phyloP scores from a whole-genome alignment of 2,329 filamentous ascomycete genomes.

The Cyclaneusma minus region DNA sequence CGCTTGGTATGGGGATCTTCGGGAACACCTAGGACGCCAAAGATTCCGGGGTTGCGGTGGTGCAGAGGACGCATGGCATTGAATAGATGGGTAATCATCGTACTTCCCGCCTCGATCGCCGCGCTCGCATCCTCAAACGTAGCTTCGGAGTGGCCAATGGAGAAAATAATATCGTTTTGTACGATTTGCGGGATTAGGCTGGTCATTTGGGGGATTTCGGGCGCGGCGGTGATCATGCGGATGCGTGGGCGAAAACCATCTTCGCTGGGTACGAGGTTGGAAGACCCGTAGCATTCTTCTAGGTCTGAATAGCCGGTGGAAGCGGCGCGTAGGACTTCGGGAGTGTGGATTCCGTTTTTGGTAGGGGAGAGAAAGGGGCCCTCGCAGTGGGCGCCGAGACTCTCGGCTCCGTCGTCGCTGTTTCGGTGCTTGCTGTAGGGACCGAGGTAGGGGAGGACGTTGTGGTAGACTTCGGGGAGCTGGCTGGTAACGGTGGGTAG shows the following conservation, averaged over 20 bases:
- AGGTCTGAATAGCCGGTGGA: conserved; percentile 47
- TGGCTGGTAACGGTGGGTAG: conserved; percentile 76
- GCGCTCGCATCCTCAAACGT: conserved; percentile 67
- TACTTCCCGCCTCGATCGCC: conserved; percentile 59
- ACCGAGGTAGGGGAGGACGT: conserved; percentile 62
- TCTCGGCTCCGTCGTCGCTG: conserved; percentile 62
- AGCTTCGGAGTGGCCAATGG: conserved; percentile 76
- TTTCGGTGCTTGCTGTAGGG: conserved; percentile 47
- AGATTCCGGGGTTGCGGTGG: conserved; percentile 82
- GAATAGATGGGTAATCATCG: conserved; percentile 87
- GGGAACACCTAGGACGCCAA: conserved; percentile 63
- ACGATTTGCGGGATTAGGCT: conserved; percentile 51
- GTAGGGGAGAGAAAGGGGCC: conserved; percentile 72
- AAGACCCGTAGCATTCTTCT: conserved; percentile 53
- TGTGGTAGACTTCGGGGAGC: conserved; percentile 64
- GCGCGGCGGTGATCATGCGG: conserved; percentile 75
- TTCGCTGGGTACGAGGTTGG: conserved; percentile 38
- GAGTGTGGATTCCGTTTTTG: conserved; percentile 78
- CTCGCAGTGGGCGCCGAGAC: conserved; percentile 79
- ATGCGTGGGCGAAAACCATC: conserved; percentile 26
- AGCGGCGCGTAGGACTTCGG: conserved; percentile 50
- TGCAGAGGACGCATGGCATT: conserved; percentile 87
- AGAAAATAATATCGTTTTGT: conserved; percentile 53
- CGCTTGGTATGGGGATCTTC: conserved; percentile 27
- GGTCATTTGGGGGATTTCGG: conserved; percentile 60